Evolutionary conservation across 2,329 filamentous ascomycete species (phyloP).

Genomic region (Didymellaceae sp.): DNA sequence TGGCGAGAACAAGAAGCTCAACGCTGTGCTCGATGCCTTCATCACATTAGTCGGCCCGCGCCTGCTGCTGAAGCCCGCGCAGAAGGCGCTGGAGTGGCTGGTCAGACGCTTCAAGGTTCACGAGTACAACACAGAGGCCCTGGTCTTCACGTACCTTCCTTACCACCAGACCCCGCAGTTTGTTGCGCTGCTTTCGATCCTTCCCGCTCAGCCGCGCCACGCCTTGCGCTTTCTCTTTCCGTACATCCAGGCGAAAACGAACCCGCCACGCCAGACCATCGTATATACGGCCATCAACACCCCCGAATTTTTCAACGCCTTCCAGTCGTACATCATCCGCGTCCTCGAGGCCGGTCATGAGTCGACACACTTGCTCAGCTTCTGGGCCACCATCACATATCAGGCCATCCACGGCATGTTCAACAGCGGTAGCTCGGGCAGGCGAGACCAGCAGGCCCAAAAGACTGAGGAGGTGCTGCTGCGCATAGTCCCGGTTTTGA

Average conservation of each 20-base stretch:
- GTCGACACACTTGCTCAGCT: slow-evolving; percentile 78
- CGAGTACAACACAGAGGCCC: slow-evolving; percentile 80
- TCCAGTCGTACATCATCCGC: slow-evolving; percentile 81
- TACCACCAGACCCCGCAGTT: slow-evolving; percentile 90
- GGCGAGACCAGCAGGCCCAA: slow-evolving; percentile 76
- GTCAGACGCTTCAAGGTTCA: slow-evolving; percentile 91
- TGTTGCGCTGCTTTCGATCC: slow-evolving; percentile 82
- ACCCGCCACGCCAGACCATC: slow-evolving; percentile 79
- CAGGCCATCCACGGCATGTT: slow-evolving; percentile 86
- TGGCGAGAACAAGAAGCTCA: slow-evolving; percentile 80
- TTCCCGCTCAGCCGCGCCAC: slow-evolving; percentile 75
- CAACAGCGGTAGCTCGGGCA: slow-evolving; percentile 76
- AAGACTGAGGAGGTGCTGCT: slow-evolving; percentile 80
- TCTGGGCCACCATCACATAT: slow-evolving; percentile 89
- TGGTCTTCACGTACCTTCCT: slow-evolving; percentile 87
- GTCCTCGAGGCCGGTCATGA: slow-evolving; percentile 75
- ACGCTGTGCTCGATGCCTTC: slow-evolving; percentile 80
- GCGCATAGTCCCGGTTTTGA: slow-evolving; percentile 71
- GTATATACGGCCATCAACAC: slow-evolving; percentile 85
- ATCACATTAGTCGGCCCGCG: slow-evolving; percentile 78
- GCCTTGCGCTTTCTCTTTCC: slow-evolving; percentile 85
- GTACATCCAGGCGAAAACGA: slow-evolving; percentile 78
- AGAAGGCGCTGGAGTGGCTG: slow-evolving; percentile 95
- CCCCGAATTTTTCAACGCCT: slow-evolving; percentile 72
- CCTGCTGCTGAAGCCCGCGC: slow-evolving; percentile 81